phyloP scores from a whole-genome alignment of 208 protist genomes.

The Vickermania spadyakhi region DNA sequence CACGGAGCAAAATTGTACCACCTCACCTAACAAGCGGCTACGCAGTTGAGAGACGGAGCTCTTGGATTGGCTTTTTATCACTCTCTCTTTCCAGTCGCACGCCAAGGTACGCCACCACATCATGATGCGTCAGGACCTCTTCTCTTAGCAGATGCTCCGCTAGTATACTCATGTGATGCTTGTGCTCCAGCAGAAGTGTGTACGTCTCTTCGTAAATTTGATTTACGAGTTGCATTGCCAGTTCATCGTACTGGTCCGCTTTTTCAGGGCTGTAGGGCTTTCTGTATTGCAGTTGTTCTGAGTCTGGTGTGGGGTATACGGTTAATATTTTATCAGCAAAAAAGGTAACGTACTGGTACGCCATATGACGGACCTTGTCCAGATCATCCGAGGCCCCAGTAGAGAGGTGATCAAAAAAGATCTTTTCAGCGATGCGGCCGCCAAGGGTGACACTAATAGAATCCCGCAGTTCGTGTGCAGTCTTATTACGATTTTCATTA shows the following conservation, averaged over 20 bases:
- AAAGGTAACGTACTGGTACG: conserved; percentile 85
- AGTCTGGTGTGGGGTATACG: conserved; percentile 72
- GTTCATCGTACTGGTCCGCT: conserved; percentile 80
- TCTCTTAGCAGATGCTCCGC: conserved; percentile 78
- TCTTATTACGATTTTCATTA: conserved; percentile 89
- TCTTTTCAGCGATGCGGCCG: conserved; percentile 87
- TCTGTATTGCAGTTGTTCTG: conserved; percentile 32
- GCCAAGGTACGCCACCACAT: conserved; percentile 77
- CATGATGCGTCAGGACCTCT: conserved; percentile 71
- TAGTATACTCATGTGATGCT: conserved; percentile 74
- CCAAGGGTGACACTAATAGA: conserved; percentile 93
- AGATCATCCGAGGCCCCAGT: conserved; percentile 95
- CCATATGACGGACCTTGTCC: conserved; percentile 91
- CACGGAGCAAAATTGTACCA: no score
- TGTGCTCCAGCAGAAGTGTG: conserved; percentile 55
- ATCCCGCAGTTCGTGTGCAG: conserved; percentile 89
- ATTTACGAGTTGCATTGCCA: conserved; percentile 80
- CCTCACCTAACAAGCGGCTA: no score
- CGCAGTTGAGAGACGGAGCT: no score
- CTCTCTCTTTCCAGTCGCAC: conserved; percentile 20
- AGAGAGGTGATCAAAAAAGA: conserved; percentile 91
- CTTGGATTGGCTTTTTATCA: conserved; percentile 22
- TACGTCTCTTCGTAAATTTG: conserved; percentile 65
- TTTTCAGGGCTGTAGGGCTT: conserved; percentile 88
- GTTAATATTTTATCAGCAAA: conserved; percentile 37